Conservation (phyloP, 371 early-diverging fungal species). For the Mortierella sp. region DNA sequence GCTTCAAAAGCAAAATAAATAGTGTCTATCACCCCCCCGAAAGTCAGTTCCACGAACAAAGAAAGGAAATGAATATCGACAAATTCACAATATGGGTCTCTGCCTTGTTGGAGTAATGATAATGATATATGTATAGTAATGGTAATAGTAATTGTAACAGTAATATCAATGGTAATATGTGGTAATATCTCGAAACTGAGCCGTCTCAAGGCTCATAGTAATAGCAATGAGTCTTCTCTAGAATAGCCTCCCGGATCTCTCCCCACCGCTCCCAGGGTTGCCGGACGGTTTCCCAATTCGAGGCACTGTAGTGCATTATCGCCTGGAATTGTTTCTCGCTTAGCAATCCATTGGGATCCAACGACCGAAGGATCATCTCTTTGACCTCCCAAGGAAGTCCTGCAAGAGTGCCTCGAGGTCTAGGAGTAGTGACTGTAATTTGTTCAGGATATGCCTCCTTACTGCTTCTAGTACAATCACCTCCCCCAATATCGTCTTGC, state of each 20-base stretch:
- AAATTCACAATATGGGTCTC: too few species aligned
- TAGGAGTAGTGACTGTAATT: not conserved
- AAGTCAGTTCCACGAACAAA: too few species aligned
- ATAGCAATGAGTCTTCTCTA: conserved; percentile 46
- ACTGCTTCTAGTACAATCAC: not conserved
- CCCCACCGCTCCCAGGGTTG: conserved; percentile 56
- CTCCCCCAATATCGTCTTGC: not conserved
- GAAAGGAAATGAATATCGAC: too few species aligned
- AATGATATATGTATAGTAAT: not conserved
- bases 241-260: conserved; percentile 43
- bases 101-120: too few species aligned
- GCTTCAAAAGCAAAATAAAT: conserved; percentile 7
- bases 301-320: conserved; percentile 26
- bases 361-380: conserved; percentile 40
- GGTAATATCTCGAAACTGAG: not conserved
- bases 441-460: not conserved
- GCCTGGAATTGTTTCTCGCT: conserved; percentile 48
- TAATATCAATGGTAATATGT: not conserved
- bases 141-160: not conserved
- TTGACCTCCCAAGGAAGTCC: conserved; percentile 51
- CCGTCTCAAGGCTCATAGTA: conserved; percentile 31
- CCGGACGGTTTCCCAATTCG: conserved; percentile 42
- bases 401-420: conserved; percentile 27
- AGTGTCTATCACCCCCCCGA: not conserved
- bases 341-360: conserved; percentile 40